A percentile compares a stretch with the other conserved stretches of the same genome.
Evolutionary conservation across 192 early-diverging fungal genomes (phyloP).

Genomic region (Gonapodya prolifera): DNA sequence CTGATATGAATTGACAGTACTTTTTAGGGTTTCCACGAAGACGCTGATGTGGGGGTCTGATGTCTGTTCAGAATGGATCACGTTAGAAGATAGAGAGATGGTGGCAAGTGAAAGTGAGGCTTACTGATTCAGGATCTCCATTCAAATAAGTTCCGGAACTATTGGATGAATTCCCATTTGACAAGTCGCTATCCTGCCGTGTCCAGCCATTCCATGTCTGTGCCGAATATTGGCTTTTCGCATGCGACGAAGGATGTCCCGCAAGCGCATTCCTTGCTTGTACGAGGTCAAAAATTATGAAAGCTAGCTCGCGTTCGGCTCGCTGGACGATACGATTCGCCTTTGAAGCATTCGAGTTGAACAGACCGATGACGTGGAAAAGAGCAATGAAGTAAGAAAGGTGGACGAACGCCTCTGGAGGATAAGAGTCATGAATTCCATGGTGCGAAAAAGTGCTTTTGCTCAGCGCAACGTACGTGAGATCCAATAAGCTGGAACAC

Average conservation of each 20-base stretch:
- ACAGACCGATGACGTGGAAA: background rate
- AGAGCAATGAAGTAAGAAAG: background rate
- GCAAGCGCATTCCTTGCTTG: background rate
- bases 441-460: background rate
- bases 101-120: no score
- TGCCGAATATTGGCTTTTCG: background rate
- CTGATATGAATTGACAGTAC: background rate
- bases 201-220: background rate
- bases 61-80: no score
- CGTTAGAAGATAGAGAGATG: no score
- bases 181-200: background rate
- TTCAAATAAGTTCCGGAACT: no score
- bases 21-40: background rate
- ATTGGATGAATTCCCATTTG: no score
- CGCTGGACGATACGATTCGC: background rate
- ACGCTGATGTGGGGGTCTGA: background rate
- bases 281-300: background rate
- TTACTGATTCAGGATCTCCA: no score
- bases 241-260: background rate
- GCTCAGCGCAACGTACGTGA: background rate
- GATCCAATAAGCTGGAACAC: background rate
- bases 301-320: background rate
- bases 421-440: background rate
- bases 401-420: background rate
- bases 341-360: background rate